phyloP scores from a whole-genome alignment of 257 asterid genomes.

The Plectranthus barbatus region DNA sequence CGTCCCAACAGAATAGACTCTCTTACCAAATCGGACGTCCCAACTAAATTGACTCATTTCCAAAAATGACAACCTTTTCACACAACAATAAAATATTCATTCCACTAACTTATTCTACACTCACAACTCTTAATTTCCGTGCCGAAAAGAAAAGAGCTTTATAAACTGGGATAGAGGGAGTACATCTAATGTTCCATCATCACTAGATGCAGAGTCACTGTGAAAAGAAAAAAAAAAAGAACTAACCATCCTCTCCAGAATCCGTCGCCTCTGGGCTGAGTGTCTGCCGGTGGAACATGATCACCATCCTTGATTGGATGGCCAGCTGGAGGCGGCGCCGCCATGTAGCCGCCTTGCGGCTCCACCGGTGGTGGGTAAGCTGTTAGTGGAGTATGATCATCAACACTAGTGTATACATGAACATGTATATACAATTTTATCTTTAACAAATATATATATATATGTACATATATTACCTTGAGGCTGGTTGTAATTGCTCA shows the following conservation, averaged over 20 bases:
- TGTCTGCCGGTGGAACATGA: neutral
- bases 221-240: too few relatives aligned
- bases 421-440: too few relatives aligned
- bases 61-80: too few relatives aligned
- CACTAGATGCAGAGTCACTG: neutral
- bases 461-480: slow-evolving; percentile 19
- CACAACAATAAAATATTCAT: too few relatives aligned
- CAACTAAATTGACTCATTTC: too few relatives aligned
- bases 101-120: too few relatives aligned
- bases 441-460: neutral
- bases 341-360: slow-evolving; percentile 21
- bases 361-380: slow-evolving; percentile 28
- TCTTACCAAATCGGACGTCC: too few relatives aligned
- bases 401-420: too few relatives aligned
- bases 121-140: too few relatives aligned
- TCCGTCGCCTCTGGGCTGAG: slow-evolving; percentile 18
- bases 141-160: too few relatives aligned
- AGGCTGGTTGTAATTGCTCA: slow-evolving; percentile 35
- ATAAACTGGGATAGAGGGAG: too few relatives aligned
- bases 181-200: neutral
- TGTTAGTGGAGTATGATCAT: neutral
- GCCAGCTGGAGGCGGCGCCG: slow-evolving; percentile 22
- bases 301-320: slow-evolving; percentile 21
- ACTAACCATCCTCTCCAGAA: slow-evolving; percentile 38
- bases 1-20: too few relatives aligned